These are phyloP conservation scores for Arthrobotrys musiformis DNA, from an alignment of 2,329 filamentous ascomycete species.

Conservation along the genomic window DNA sequence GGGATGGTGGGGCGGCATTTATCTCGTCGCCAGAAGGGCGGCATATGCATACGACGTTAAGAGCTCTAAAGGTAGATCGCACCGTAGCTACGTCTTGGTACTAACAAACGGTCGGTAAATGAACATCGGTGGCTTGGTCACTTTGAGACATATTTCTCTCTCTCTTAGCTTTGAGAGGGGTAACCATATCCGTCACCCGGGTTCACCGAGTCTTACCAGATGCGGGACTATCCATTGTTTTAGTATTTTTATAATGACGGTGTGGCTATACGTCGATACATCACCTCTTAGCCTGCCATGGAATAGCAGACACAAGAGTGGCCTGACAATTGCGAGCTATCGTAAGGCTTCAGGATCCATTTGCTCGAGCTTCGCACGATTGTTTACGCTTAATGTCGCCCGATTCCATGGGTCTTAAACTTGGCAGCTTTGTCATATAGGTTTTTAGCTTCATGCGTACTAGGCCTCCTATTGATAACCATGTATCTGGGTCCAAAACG, in stretches of 20 bases:
- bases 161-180: neutral
- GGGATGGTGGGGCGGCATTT: slow-evolving; percentile 18
- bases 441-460: neutral
- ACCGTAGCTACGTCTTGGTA: slow-evolving; percentile 16
- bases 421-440: neutral
- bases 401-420: neutral
- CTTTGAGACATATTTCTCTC: slow-evolving; percentile 6
- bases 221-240: slow-evolving; percentile 8
- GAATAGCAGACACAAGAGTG: neutral
- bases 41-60: neutral
- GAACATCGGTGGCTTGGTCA: slow-evolving; percentile 10
- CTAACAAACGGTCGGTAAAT: slow-evolving; percentile 46
- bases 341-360: neutral
- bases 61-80: neutral
- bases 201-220: slow-evolving; percentile 17
- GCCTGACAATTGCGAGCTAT: slow-evolving; percentile 15
- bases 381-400: no score
- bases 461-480: neutral
- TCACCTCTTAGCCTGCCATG: neutral
- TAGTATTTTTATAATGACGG: neutral
- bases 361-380: neutral
- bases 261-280: neutral
- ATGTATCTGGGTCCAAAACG: neutral
- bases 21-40: no score
- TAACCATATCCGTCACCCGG: slow-evolving; percentile 23